Base-by-base conservation (phyloP, 495 filamentous ascomycete genomes). In the Lindgomyces ingoldianus region DNA sequence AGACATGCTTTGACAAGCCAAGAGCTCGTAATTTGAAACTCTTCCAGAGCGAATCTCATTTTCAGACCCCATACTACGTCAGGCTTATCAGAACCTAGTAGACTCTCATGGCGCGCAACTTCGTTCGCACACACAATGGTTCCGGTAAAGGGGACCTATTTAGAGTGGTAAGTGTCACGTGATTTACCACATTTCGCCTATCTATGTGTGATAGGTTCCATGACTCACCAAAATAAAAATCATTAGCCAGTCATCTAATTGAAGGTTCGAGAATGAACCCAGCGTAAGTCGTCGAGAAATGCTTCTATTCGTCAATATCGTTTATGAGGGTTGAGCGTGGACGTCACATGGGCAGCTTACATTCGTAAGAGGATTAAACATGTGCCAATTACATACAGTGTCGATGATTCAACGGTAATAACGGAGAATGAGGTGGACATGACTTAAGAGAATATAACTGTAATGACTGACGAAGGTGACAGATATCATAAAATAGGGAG, bases 221-320 rank as follows among this genome's bases (percentile, higher is more conserved):
- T 1, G 8, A 61, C 57, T 10, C 48, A 76, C 72, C 57, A 86
- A 75, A 11, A 80, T 81, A 39, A 79, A 72, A 0, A 81, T 62
- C 84, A 87, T 87, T 11, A 86, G 56, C 73, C 78, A 87, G 62
- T 88, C 85, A 62, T 88, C 84, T 4, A 74, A 39, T 65, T 86
- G 81, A 26, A 85, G 70, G n/a, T 76, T 74, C 14, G 67, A 77
- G 19, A 77, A 62, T 0, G 76, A 74, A 4, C 81, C 77, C 16
- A 85, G 72, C 33, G 80, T 76, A 8, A 84, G 55, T 16, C 39
- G 54, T 4, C 74, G 69, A 1, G 70, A 74, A 24, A 71, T 62
- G 65, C 67, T 70, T 16, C 4, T 1, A 18, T 3, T 16, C 36
- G 41, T 63, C 49, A 59, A 49, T 24, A 27, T 18, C 10, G 9